Base-by-base conservation (phyloP, 192 early-diverging fungal species). In the Lobosporangium transversale region DNA sequence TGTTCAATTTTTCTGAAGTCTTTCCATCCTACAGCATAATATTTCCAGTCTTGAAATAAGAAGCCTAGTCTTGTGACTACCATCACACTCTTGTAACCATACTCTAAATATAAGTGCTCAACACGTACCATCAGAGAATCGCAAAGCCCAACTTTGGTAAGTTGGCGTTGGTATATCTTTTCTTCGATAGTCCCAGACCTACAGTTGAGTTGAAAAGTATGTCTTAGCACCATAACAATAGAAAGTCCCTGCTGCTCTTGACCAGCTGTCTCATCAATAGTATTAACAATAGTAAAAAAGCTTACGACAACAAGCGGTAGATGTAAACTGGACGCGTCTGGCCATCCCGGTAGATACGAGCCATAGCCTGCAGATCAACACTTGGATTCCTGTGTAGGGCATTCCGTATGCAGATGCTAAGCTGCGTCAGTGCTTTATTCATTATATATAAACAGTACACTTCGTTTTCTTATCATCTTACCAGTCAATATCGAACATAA, bases 401-500 rank as follows among this genome's bases (percentile, higher is more conserved):
- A n/a, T n/a, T n/a, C n/a, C n/a, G n/a, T n/a, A n/a, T n/a, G n/a
- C n/a, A n/a, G n/a, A n/a, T n/a, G n/a, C n/a, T n/a, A n/a, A n/a
- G n/a, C n/a, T n/a, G n/a, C n/a, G n/a, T n/a, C n/a, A n/a, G n/a
- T n/a, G n/a, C n/a, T n/a, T n/a, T n/a, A n/a, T n/a, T n/a, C n/a
- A n/a, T n/a, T n/a, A n/a, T n/a, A n/a, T n/a, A n/a, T n/a, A n/a
- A n/a, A n/a, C n/a, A n/a, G n/a, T n/a, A n/a, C n/a, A n/a, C n/a
- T n/a, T n/a, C n/a, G n/a, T n/a, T n/a, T n/a, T n/a, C n/a, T n/a
- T n/a, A n/a, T n/a, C n/a, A n/a, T 35, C 68, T 45, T 88, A 88
- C 89, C 89, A 90, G 53, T 88, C 89, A 45, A 83, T 84, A 55
- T 88, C 88, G 62, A 84, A 84, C 35, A 88, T 61, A 1, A 81